These are phyloP conservation scores for Circinella minor DNA, from an alignment of 371 early-diverging fungal species.

Conservation along the genomic window DNA sequence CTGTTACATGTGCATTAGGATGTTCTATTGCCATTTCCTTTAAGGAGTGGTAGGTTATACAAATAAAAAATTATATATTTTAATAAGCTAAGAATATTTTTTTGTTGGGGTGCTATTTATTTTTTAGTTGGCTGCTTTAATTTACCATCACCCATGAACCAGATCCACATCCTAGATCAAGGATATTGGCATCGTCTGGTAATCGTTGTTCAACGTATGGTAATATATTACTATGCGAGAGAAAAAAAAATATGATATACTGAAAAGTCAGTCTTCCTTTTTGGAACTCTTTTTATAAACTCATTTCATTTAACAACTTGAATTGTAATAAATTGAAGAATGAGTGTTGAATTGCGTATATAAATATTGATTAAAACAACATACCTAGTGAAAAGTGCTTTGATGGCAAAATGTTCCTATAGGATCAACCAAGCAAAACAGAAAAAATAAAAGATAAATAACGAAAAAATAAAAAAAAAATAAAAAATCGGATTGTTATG, in stretches of 20 bases:
- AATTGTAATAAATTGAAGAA: no score
- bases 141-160: constrained; percentile 34
- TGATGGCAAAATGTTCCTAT: constrained; percentile 45
- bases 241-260: neutral
- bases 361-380: neutral
- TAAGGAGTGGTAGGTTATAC: neutral
- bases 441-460: neutral
- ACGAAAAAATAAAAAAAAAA: neutral
- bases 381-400: constrained; percentile 25
- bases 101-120: constrained; percentile 2
- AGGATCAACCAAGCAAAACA: no score
- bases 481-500: no score
- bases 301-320: neutral
- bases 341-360: no score
- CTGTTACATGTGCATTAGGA: constrained; percentile 54
- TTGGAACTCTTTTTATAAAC: neutral
- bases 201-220: constrained; percentile 21
- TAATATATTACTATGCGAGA: constrained; percentile 32
- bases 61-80: neutral
- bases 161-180: constrained; percentile 34
- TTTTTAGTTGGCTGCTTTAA: neutral
- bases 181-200: constrained; percentile 25
- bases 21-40: constrained; percentile 65
- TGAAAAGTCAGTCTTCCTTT: neutral
- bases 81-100: neutral